Conservation (phyloP, 2,329 filamentous ascomycete species). For the Magnaporthiopsis poae region DNA sequence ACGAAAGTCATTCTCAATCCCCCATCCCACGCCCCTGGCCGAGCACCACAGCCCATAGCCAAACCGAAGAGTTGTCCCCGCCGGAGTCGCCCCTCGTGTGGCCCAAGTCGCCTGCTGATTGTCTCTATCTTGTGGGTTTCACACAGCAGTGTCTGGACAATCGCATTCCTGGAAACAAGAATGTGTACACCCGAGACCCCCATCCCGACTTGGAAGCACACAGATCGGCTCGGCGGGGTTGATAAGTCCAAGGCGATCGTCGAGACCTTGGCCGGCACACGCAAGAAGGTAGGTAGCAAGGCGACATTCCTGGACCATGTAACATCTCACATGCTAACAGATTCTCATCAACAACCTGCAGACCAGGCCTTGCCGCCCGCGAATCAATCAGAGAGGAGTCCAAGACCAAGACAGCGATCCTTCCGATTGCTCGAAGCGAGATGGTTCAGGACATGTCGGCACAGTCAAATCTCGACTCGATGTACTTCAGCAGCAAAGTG, state of each 20-base stretch:
- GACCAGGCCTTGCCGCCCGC: no score
- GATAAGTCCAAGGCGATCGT: conserved; percentile 98
- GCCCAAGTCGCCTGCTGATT: no score
- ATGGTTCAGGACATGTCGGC: conserved; percentile 64
- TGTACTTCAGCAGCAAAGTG: conserved; percentile 87
- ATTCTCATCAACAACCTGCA: no score
- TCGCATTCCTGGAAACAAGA: conserved; percentile 80
- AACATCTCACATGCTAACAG: no score
- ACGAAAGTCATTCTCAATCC: no score
- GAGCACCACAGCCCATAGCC: no score
- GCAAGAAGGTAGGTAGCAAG: conserved; percentile 93
- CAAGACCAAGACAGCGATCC: conserved; percentile 46
- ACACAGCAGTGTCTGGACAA: conserved; percentile 90
- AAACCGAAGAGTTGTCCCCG: no score
- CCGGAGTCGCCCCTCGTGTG: no score
- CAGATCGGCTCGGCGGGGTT: conserved; percentile 80
- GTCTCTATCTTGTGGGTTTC: background rate
- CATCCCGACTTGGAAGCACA: conserved; percentile 92
- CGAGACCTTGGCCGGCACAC: conserved; percentile 85
- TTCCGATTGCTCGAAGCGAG: conserved; percentile 58
- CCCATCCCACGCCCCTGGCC: no score
- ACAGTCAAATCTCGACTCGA: conserved; percentile 68
- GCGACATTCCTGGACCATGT: no score
- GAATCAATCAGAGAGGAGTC: no score
- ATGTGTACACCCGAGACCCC: conserved; percentile 94